A percentile compares a stretch with the other conserved stretches of the same genome.
Conservation (phyloP, 768 basidiomycete species). For the Auricularia cornea region DNA sequence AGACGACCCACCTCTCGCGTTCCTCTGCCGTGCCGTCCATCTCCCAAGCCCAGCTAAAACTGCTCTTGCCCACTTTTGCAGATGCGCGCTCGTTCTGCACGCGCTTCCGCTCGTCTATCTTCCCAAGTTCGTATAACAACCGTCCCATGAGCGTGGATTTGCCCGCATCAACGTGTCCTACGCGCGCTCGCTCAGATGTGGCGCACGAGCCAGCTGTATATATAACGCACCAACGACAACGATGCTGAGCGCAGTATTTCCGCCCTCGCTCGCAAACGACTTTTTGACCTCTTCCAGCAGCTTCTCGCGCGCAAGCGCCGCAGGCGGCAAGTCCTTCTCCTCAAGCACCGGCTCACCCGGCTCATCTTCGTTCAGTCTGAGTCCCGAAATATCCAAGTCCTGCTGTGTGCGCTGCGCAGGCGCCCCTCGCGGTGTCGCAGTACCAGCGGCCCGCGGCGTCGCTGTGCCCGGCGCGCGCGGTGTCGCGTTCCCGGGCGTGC, state of each 20-base stretch:
- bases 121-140: slow-evolving; percentile 84
- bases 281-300: slow-evolving; percentile 71
- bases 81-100: slow-evolving; percentile 84
- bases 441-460: too few species aligned
- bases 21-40: slow-evolving; percentile 91
- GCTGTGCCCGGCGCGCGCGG: background rate
- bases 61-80: slow-evolving; percentile 82
- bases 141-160: slow-evolving; percentile 98
- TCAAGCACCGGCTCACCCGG: slow-evolving; percentile 14
- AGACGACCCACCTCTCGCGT: slow-evolving; percentile 62
- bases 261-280: slow-evolving; percentile 36
- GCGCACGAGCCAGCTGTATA: background rate
- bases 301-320: slow-evolving; percentile 68
- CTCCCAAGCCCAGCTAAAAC: slow-evolving; percentile 98
- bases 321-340: slow-evolving; percentile 50
- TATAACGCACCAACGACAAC: slow-evolving; percentile 74
- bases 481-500: background rate
- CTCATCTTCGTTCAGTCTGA: slow-evolving; percentile 46
- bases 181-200: background rate
- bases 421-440: too few species aligned
- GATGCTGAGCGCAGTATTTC: slow-evolving; percentile 69
- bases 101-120: slow-evolving; percentile 76
- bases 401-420: slow-evolving; percentile 40
- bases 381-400: slow-evolving; percentile 61
- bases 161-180: slow-evolving; percentile 98